Evolutionary conservation across 179 eudicot species (phyloP), one percentile per base, ranked within the genome.

Genomic region (Nepenthes alata): DNA sequence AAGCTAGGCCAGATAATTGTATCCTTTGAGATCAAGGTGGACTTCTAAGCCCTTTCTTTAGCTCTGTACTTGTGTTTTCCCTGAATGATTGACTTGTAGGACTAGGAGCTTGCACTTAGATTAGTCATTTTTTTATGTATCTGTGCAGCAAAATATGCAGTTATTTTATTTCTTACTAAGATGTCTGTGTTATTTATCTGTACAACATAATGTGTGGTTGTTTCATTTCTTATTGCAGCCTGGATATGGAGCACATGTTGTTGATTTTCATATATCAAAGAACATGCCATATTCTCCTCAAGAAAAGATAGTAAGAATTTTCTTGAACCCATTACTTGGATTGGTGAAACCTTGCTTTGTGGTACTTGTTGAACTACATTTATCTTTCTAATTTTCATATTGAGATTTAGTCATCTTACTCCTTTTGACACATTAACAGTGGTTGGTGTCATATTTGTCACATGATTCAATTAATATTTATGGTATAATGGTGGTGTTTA

Each of bases 201-300:
- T 49, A 41, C 50, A 39, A 2, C 49, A 35, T 41, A 14, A 50
- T 55, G 25, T 25, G 25, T 25, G 25, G 25, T 0, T 25, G 25
- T 5, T 36, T 67, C 65, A 44, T 48, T 13, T 15, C 53, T 71
- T 60, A 47, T 62, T 87, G 79, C 80, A 93, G 98, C 85, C 97
- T 56, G 98, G 95, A 66, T 89, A 72, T 63, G 95, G 78, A 59
- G 71, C 85, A 37, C 83, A 72, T 79, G 74, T 78, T 61, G 64
- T 65, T 57, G 98, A 93, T 76, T 93, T 93, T 75, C 84, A 75
- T 63, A 80, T 93, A 62, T 65, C 83, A 34, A 93, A 79, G 79
- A 68, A 70, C 49, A 14, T 64, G 3, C 63, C 39, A 35, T 35
- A 52, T 57, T 69, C 85, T 36, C 67, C 75, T 39, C 77, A 67